Evolutionary conservation across 2,329 filamentous ascomycete species (phyloP), one percentile per base, ranked within the genome.

Genomic region (Fonsecaea pugnacius): DNA sequence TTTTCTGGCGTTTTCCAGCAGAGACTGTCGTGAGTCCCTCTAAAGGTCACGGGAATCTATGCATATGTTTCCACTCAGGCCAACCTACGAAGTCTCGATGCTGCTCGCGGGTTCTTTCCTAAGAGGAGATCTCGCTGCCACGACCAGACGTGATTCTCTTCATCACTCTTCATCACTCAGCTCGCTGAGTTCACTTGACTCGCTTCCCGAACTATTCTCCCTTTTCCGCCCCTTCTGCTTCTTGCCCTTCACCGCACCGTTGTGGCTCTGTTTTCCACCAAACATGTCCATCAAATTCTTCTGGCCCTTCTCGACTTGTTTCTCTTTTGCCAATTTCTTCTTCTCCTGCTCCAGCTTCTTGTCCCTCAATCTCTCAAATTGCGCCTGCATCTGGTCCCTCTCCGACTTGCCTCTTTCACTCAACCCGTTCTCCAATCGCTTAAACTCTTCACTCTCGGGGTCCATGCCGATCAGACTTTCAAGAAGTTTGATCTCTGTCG

Each of bases 401-500:
- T 96, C 92, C 9, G 79, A 80, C 18, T 81, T 82, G 0, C 95
- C 95, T 72, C 85, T 81, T 40, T 84, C 86, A 63, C 89, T 84
- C 69, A 98, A 75, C 56, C 86, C 82, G 63, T 77, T 75, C 69
- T 92, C 91, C 58, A 91, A 77, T 12, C 80, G 76, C 70, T 77
- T 80, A 74, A 97, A 97, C 71, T 91, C 88, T 8, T 88, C 82
- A n/a, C 85, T 82, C 38, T 92, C 89, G 0, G 86, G 75, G 74
- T 97, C 90, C 86, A 93, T 91, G 7, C 89, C 94, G 46, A 97
- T 89, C 57, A 99, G 81, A 52, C 87, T 87, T 78, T 99, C 95
- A 4, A 99, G 84, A 68, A 98, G 60, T 80, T 97, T 97, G 78
- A 99, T 98, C 79, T 99, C 95, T 52, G 88, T 84, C 0, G 93